Percentiles rank a stretch among this genome's conserved stretches.
Conservation (phyloP, 2,329 filamentous ascomycete species). For the Rasamsonia emersonii region DNA sequence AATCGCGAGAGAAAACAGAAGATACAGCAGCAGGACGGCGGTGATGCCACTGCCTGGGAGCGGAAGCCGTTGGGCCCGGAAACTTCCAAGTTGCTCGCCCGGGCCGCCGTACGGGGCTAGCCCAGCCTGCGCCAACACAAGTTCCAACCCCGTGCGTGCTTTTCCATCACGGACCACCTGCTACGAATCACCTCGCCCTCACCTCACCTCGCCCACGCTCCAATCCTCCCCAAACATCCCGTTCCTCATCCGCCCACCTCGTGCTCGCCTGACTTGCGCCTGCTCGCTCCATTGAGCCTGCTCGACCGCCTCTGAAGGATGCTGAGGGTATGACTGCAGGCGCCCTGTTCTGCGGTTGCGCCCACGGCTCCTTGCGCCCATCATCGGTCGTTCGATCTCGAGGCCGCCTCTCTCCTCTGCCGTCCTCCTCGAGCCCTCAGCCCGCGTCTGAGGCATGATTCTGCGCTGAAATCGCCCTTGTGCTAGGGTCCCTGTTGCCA, state of each 20-base stretch:
- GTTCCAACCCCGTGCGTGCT: too few relatives aligned
- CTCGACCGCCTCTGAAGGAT: slow-evolving; percentile 18
- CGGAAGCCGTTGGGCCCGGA: slow-evolving; percentile 69
- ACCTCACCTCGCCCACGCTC: too few relatives aligned
- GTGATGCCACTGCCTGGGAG: not conserved
- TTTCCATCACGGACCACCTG: too few relatives aligned
- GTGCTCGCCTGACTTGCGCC: slow-evolving; percentile 12
- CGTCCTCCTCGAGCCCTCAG: too few relatives aligned
- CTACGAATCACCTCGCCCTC: too few relatives aligned
- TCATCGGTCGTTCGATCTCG: slow-evolving; percentile 18
- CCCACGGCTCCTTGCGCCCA: slow-evolving; percentile 32
- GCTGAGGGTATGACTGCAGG: slow-evolving; percentile 32
- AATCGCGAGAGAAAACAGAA: too few relatives aligned
- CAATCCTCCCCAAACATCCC: too few relatives aligned
- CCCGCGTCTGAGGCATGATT: slow-evolving; percentile 27
- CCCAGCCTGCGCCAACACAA: not conserved
- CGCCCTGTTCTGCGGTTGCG: slow-evolving; percentile 31
- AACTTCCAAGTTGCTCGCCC: slow-evolving; percentile 4
- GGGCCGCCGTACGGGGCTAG: slow-evolving; percentile 2
- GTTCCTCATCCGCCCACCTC: too few relatives aligned
- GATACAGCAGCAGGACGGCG: too few relatives aligned
- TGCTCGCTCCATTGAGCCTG: slow-evolving; percentile 9
- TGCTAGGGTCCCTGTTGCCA: slow-evolving; percentile 11
- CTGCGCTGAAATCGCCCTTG: slow-evolving; percentile 13
- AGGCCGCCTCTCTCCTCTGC: too few relatives aligned